Percentiles rank a stretch among this genome's conserved stretches.
These are phyloP conservation scores for Phytophthora capsici DNA, from an alignment of 352 stramenopile genomes.

Conservation along the genomic window DNA sequence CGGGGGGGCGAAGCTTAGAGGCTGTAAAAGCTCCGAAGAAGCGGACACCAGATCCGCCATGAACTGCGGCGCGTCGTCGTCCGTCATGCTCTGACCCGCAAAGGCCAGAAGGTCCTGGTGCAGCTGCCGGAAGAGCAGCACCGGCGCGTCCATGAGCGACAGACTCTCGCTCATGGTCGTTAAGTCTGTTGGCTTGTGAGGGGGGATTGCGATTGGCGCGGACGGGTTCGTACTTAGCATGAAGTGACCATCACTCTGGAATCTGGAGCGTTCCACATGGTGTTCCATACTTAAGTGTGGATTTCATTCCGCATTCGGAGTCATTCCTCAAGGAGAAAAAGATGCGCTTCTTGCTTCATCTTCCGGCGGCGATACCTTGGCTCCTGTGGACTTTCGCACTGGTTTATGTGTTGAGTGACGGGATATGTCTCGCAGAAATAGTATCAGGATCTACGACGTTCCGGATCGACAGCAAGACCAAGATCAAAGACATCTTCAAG, in stretches of 20 bases:
- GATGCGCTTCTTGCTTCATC: constrained; percentile 15
- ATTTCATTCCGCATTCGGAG: constrained; percentile 10
- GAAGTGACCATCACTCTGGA: constrained; percentile 29
- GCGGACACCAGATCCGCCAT: constrained; percentile 57
- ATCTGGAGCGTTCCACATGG: constrained; percentile 7
- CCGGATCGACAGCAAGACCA: constrained; percentile 60
- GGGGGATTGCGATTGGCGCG: constrained; percentile 36
- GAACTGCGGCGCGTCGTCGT: constrained; percentile 69
- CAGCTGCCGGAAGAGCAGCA: constrained; percentile 75
- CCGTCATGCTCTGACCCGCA: constrained; percentile 67
- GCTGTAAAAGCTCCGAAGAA: constrained; percentile 50
- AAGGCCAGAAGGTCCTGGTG: constrained; percentile 77
- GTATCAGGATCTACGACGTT: constrained; percentile 32
- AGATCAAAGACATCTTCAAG: constrained; percentile 67
- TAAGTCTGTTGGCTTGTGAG: constrained; percentile 30
- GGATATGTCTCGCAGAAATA: constrained; percentile 14
- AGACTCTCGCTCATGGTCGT: constrained; percentile 42
- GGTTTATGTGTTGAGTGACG: not conserved
- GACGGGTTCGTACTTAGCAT: constrained; percentile 37
- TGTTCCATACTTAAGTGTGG: constrained; percentile 12
- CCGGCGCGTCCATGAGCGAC: constrained; percentile 59
- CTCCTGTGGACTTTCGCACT: constrained; percentile 5
- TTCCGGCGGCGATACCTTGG: not conserved
- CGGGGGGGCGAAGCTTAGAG: constrained; percentile 45
- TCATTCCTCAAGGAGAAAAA: constrained; percentile 8